Percentiles rank a stretch among this genome's conserved stretches.
Evolutionary conservation across 1,284 basidiomycete genomes (phyloP).

Genomic region (Erythrobasidium hasegawianum): DNA sequence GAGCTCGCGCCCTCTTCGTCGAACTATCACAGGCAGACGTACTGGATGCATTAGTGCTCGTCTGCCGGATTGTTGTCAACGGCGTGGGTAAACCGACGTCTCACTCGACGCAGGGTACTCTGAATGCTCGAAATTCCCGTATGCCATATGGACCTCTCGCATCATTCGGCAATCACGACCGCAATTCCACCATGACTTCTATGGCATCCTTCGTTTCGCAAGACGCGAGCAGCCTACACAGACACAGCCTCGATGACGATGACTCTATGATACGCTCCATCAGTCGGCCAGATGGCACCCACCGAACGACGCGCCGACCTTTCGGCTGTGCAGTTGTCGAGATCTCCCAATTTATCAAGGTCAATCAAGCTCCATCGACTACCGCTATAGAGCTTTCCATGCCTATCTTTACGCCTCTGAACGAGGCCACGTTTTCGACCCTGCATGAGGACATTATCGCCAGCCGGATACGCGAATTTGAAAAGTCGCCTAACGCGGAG

Average conservation of each 20-base stretch:
- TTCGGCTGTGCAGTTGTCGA: slow-evolving; percentile 92
- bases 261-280: slow-evolving; percentile 3
- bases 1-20: slow-evolving; percentile 71
- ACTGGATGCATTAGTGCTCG: slow-evolving; percentile 74
- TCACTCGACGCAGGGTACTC: background rate
- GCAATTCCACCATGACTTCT: slow-evolving; percentile 1
- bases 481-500: slow-evolving; percentile 68
- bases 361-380: slow-evolving; percentile 50
- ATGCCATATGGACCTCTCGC: slow-evolving; percentile 9
- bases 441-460: slow-evolving; percentile 92
- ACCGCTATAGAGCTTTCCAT: slow-evolving; percentile 71
- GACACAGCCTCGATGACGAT: background rate
- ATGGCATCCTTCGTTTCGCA: slow-evolving; percentile 2
- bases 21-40: slow-evolving; percentile 83
- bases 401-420: slow-evolving; percentile 77
- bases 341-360: slow-evolving; percentile 67
- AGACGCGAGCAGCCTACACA: background rate
- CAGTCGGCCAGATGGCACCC: slow-evolving; percentile 7
- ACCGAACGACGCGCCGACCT: slow-evolving; percentile 64
- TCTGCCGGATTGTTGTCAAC: slow-evolving; percentile 85
- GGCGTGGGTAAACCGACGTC: slow-evolving; percentile 47
- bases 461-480: slow-evolving; percentile 71
- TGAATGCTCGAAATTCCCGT: slow-evolving; percentile 5
- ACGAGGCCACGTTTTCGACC: slow-evolving; percentile 83
- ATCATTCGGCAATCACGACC: background rate